Evolutionary conservation across 2,329 filamentous ascomycete genomes (phyloP), one percentile per base, ranked within the genome.

Genomic region (Sclerotinia sclerotiorum): DNA sequence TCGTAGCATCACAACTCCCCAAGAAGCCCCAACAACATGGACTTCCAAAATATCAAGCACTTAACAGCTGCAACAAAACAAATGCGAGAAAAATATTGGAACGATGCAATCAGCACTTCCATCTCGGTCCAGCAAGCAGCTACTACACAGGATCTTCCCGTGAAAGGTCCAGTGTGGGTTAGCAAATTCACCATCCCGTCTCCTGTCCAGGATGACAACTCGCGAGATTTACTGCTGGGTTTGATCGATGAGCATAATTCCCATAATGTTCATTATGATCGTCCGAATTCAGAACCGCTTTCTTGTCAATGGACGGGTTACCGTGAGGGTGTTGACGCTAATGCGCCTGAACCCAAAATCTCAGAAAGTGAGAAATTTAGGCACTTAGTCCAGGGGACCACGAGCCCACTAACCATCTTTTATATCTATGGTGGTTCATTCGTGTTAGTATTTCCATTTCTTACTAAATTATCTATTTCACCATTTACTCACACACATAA

Each of bases 241-340:
- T 32, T 24, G 11, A 24, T 24, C 11, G 54, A 56, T 15, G 54
- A 39, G 29, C 19, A 29, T 13, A 56, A 56, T 21, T n/a, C 11
- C 2, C 54, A 56, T 56, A 56, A 56, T 39, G 32, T 56, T 7
- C 21, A 56, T 56, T 56, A 39, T 56, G 54, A 56, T 39, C 54
- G 54, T n/a, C 54, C 54, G n/a, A 39, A 21, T 35, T 24, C 19
- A 21, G 29, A 56, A 1, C 32, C 32, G 7, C 54, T 56, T 6
- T 49, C 27, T 10, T 48, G 42, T 32, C 27, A 42, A 57, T 42
- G 32, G 55, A 42, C 35, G 15, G n/a, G 32, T 10, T 57, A 42
- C n/a, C 55, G 35, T 3, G 21, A 42, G 5, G 55, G 55, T 24
- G 55, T 42, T 24, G 35, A 24, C 24, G n/a, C 21, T 10, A n/a